phyloP scores from a whole-genome alignment of 192 early-diverging fungal genomes.

The Rhizoclosmatium globosum region DNA sequence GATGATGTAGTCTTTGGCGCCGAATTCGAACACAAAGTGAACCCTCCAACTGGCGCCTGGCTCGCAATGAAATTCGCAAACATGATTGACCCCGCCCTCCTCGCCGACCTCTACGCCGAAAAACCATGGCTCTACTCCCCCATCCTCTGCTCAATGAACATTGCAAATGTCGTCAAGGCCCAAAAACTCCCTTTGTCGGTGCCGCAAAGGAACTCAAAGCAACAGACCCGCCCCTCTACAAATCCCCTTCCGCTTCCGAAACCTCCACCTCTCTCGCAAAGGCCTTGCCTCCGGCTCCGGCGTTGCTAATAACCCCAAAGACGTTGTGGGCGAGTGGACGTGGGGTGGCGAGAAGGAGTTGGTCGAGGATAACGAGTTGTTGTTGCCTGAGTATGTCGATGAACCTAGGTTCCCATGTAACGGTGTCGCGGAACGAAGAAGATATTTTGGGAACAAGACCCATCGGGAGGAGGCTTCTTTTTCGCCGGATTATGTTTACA shows the following conservation, averaged over 20 bases:
- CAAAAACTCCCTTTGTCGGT: constrained; percentile 19
- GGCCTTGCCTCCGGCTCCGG: constrained; percentile 16
- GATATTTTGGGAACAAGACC: constrained; percentile 58
- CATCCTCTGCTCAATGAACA: constrained; percentile 78
- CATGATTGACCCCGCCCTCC: constrained; percentile 79
- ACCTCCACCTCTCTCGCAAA: not conserved
- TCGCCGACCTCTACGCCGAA: constrained; percentile 73
- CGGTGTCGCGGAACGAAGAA: constrained; percentile 58
- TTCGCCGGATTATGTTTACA: constrained; percentile 74
- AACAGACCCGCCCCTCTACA: constrained; percentile 30
- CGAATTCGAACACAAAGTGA: constrained; percentile 74
- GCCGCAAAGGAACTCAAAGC: constrained; percentile 22
- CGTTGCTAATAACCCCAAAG: constrained; percentile 25
- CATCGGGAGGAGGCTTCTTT: constrained; percentile 60
- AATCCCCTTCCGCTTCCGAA: not conserved
- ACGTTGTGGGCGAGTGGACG: constrained; percentile 40
- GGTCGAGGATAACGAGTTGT: constrained; percentile 46
- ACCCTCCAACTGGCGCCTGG: constrained; percentile 72
- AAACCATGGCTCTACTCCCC: constrained; percentile 78
- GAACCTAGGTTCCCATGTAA: constrained; percentile 47
- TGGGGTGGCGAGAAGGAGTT: constrained; percentile 53
- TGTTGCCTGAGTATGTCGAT: constrained; percentile 50
- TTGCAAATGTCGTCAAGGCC: constrained; percentile 59
- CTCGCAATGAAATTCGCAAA: constrained; percentile 78
- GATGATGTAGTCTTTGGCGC: constrained; percentile 82